Evolutionary conservation across 768 basidiomycete genomes (phyloP).

Genomic region (Paxillus involutus): DNA sequence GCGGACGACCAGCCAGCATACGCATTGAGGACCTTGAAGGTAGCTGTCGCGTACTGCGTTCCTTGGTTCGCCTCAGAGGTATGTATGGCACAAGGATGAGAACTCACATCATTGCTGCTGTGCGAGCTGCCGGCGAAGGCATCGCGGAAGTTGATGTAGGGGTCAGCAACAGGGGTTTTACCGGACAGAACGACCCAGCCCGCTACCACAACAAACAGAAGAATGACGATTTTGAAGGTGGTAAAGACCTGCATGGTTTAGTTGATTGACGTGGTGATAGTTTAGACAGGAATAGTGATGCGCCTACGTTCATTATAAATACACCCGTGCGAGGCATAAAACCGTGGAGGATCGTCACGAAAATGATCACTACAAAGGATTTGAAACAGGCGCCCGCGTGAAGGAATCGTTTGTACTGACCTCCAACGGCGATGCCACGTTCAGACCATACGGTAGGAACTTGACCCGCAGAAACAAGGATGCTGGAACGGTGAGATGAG

Average conservation of each 20-base stretch:
- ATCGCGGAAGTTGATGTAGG: slow-evolving; percentile 56
- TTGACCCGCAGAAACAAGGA: slow-evolving; percentile 46
- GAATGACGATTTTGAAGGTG: slow-evolving; percentile 53
- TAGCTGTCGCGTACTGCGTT: slow-evolving; percentile 57
- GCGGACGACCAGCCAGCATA: slow-evolving; percentile 56
- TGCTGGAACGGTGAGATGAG: slow-evolving; percentile 29
- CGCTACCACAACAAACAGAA: slow-evolving; percentile 55
- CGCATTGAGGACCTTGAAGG: slow-evolving; percentile 53
- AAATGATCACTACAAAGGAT: slow-evolving; percentile 41
- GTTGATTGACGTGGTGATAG: slow-evolving; percentile 11
- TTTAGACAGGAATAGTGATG: not conserved
- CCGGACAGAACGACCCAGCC: slow-evolving; percentile 65
- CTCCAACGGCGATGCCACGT: slow-evolving; percentile 59
- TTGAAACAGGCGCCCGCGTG: not conserved
- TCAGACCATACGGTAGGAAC: slow-evolving; percentile 45
- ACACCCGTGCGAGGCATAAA: slow-evolving; percentile 49
- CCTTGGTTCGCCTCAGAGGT: not conserved
- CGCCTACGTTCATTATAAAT: slow-evolving; percentile 52
- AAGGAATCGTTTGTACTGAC: slow-evolving; percentile 23
- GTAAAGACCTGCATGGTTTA: slow-evolving; percentile 36
- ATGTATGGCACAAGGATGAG: not conserved
- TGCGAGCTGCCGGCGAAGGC: slow-evolving; percentile 56
- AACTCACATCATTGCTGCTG: slow-evolving; percentile 46
- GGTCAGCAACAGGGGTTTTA: slow-evolving; percentile 53
- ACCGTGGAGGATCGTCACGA: slow-evolving; percentile 52